A percentile compares a stretch with the other conserved stretches of the same genome.
phyloP scores from a whole-genome alignment of 2,329 filamentous ascomycete genomes.

The Zasmidium cellare region DNA sequence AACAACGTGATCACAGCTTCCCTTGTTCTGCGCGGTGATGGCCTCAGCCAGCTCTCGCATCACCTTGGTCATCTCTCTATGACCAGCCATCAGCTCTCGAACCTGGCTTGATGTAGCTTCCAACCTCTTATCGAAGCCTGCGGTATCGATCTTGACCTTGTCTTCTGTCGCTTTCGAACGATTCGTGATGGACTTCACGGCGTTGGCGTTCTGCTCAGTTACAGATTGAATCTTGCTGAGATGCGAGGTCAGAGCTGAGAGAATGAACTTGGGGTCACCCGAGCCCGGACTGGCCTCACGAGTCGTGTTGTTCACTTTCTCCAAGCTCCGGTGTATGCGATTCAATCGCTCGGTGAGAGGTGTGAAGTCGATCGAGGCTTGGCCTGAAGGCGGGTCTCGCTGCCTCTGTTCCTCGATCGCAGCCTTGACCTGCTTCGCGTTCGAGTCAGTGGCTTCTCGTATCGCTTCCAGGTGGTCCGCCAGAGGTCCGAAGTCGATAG shows the following conservation, averaged over 20 bases:
- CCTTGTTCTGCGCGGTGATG: slow-evolving; percentile 23
- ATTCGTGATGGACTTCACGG: slow-evolving; percentile 18
- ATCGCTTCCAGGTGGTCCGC: slow-evolving; percentile 20
- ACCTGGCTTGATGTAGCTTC: slow-evolving; percentile 28
- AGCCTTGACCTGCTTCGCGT: slow-evolving; percentile 19
- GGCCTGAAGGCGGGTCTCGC: background rate
- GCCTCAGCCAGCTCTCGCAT: slow-evolving; percentile 25
- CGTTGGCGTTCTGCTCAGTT: slow-evolving; percentile 28
- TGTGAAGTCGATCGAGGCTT: slow-evolving; percentile 23
- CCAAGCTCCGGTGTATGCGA: slow-evolving; percentile 22
- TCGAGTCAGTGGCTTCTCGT: slow-evolving; percentile 19
- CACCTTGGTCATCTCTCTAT: slow-evolving; percentile 28
- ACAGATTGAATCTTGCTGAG: slow-evolving; percentile 32
- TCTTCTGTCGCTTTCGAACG: slow-evolving; percentile 7
- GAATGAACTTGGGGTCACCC: slow-evolving; percentile 28
- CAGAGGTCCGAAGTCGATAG: background rate
- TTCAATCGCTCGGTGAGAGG: slow-evolving; percentile 28
- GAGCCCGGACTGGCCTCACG: slow-evolving; percentile 12
- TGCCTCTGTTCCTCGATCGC: slow-evolving; percentile 20
- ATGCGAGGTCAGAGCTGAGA: slow-evolving; percentile 29
- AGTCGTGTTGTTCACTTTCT: slow-evolving; percentile 14
- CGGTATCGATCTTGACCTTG: slow-evolving; percentile 2
- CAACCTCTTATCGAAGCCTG: slow-evolving; percentile 16
- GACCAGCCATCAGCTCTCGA: slow-evolving; percentile 27
- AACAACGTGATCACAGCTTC: slow-evolving; percentile 30